Percentiles rank a stretch among this genome's conserved stretches.
phyloP scores from a whole-genome alignment of 768 basidiomycete genomes.

The Ramaria sp. region DNA sequence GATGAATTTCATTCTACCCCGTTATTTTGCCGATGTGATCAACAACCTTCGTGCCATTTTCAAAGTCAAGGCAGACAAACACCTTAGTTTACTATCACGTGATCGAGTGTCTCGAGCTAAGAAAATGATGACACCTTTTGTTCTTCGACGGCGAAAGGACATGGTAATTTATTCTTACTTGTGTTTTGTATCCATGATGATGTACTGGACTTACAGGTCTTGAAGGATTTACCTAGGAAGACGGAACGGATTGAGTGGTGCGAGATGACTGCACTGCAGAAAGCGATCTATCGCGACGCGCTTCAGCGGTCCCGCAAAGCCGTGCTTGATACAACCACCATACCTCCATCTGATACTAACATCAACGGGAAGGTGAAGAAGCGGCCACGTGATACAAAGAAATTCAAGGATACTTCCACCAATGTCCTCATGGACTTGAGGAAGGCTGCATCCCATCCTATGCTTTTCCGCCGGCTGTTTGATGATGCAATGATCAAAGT shows the following conservation, averaged over 20 bases:
- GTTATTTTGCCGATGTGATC: conserved; percentile 68
- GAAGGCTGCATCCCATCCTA: conserved; percentile 93
- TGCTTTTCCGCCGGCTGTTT: conserved; percentile 85
- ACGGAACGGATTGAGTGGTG: conserved; percentile 93
- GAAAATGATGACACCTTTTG: conserved; percentile 99
- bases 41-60: conserved; percentile 86
- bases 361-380: conserved; percentile 22
- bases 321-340: conserved; percentile 37
- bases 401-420: conserved; percentile 49
- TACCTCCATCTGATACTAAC: conserved; percentile 16
- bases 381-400: conserved; percentile 29
- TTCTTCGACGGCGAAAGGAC: conserved; percentile 91
- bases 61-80: conserved; percentile 91
- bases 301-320: conserved; percentile 79
- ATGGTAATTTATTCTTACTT: conserved; percentile 39
- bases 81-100: conserved; percentile 78
- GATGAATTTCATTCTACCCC: conserved; percentile 94
- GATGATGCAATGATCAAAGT: conserved; percentile 62
- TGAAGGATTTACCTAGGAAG: conserved; percentile 89
- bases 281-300: conserved; percentile 74
- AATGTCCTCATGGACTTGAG: conserved; percentile 97
- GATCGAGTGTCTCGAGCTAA: conserved; percentile 92
- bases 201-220: conserved; percentile 40
- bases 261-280: conserved; percentile 78
- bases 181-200: background rate